Evolutionary conservation across 2,329 filamentous ascomycete species (phyloP).

Genomic region (Colletotrichum orchidophilum): DNA sequence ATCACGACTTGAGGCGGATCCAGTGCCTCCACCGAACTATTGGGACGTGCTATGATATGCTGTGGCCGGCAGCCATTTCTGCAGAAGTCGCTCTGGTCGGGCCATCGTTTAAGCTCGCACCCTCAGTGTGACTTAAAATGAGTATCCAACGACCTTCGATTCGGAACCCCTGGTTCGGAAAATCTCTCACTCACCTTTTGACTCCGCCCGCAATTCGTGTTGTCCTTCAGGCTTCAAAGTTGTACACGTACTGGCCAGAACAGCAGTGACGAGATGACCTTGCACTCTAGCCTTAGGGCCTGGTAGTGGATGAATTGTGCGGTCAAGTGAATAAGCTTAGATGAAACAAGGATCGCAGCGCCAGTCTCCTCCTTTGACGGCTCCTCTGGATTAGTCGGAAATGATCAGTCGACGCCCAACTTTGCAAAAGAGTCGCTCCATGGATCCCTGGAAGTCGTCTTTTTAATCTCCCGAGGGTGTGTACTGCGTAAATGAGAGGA

Average conservation of each 20-base stretch:
- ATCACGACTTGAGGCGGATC: slow-evolving; percentile 4
- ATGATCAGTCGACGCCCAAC: not conserved
- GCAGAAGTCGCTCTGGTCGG: not conserved
- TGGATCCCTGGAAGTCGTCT: not conserved
- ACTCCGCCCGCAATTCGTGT: not conserved
- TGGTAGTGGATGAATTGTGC: not conserved
- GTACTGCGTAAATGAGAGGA: slow-evolving; percentile 17
- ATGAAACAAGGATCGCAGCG: slow-evolving; percentile 24
- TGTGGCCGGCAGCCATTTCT: not conserved
- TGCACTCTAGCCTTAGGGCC: not conserved
- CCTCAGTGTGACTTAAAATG: not conserved
- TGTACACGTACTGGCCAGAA: too few species aligned
- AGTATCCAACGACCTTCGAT: not conserved
- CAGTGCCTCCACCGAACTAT: slow-evolving; percentile 30
- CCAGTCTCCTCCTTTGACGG: slow-evolving; percentile 7
- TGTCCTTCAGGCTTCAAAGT: not conserved
- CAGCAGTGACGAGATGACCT: not conserved
- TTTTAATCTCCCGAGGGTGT: not conserved
- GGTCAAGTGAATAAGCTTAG: slow-evolving; percentile 25
- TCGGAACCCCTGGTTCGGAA: not conserved
- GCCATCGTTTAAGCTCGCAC: slow-evolving; percentile 18
- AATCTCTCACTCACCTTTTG: not conserved
- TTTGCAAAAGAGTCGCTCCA: not conserved
- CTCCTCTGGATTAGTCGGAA: not conserved
- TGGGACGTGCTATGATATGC: slow-evolving; percentile 26